Percentiles rank a stretch among this genome's conserved stretches.
phyloP scores from a whole-genome alignment of 176 grass and related monocot species.

The Zoysia japonica region DNA sequence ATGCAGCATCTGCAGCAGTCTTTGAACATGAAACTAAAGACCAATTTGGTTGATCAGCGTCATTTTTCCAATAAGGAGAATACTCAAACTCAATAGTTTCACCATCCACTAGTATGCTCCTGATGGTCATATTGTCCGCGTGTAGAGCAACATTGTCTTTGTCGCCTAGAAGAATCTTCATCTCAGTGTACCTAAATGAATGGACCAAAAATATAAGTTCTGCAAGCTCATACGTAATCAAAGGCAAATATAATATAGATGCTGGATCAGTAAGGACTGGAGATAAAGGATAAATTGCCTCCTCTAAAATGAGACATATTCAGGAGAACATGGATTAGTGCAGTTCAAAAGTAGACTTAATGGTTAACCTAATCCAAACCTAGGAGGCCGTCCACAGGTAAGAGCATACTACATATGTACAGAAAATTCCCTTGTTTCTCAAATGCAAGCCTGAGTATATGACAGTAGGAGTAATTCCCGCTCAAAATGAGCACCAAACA shows the following conservation, averaged over 20 bases:
- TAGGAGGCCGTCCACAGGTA: neutral
- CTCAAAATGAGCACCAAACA: neutral
- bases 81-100: slow-evolving; percentile 74
- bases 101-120: slow-evolving; percentile 77
- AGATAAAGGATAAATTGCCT: neutral
- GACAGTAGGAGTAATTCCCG: neutral
- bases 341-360: too few species aligned
- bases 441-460: neutral
- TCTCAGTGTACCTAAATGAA: slow-evolving; percentile 79
- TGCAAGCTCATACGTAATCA: slow-evolving; percentile 23
- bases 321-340: neutral
- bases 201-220: slow-evolving; percentile 47
- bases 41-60: slow-evolving; percentile 65
- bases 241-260: slow-evolving; percentile 13
- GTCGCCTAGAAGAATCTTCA: slow-evolving; percentile 73
- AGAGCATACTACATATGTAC: neutral
- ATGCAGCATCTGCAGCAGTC: slow-evolving; percentile 83
- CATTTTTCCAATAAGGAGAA: slow-evolving; percentile 72
- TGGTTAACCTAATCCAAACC: neutral
- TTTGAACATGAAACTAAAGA: slow-evolving; percentile 78
- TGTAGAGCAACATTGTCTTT: slow-evolving; percentile 67
- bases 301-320: neutral
- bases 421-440: neutral
- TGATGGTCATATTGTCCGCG: slow-evolving; percentile 85
- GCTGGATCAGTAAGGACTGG: neutral